phyloP scores from a whole-genome alignment of 2,329 filamentous ascomycete genomes.

The Hypomyces perniciosus region DNA sequence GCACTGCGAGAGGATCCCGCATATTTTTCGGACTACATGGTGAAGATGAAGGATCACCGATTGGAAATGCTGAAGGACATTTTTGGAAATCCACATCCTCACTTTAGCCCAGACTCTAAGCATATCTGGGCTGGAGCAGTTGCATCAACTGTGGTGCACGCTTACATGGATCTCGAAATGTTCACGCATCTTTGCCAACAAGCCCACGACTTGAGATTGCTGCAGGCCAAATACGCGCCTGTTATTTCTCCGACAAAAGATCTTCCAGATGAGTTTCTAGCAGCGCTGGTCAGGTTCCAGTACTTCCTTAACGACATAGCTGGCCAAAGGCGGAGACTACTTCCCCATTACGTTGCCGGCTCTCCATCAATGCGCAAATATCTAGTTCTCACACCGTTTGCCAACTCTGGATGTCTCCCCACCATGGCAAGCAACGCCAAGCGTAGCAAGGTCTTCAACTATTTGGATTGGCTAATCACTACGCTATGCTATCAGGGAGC shows the following conservation, averaged over 20 bases:
- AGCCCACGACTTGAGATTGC: slow-evolving; percentile 17
- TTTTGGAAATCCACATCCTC: slow-evolving; percentile 25
- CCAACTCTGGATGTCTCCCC: slow-evolving; percentile 15
- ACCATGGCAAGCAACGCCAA: slow-evolving; percentile 12
- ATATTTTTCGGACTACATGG: slow-evolving; percentile 44
- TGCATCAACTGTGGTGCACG: slow-evolving; percentile 28
- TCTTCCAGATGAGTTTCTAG: slow-evolving; percentile 28
- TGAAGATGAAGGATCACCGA: slow-evolving; percentile 41
- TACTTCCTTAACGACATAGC: slow-evolving; percentile 29
- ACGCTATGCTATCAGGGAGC: slow-evolving; percentile 32
- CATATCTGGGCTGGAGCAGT: slow-evolving; percentile 33
- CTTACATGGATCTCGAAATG: slow-evolving; percentile 29
- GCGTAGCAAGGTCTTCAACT: slow-evolving; percentile 16
- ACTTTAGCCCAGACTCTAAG: slow-evolving; percentile 4
- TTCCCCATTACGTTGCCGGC: slow-evolving; percentile 23
- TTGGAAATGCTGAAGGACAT: slow-evolving; percentile 37
- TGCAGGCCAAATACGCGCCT: slow-evolving; percentile 29
- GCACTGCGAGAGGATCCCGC: slow-evolving; percentile 51
- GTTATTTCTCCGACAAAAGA: slow-evolving; percentile 24
- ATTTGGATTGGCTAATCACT: slow-evolving; percentile 31
- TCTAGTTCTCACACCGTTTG: slow-evolving; percentile 21
- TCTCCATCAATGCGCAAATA: slow-evolving; percentile 37
- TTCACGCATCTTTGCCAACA: slow-evolving; percentile 34
- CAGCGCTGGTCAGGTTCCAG: slow-evolving; percentile 34
- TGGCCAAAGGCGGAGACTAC: slow-evolving; percentile 22